phyloP scores from a whole-genome alignment of 2,329 filamentous ascomycete species.

The Aspergillaceae sp. region DNA sequence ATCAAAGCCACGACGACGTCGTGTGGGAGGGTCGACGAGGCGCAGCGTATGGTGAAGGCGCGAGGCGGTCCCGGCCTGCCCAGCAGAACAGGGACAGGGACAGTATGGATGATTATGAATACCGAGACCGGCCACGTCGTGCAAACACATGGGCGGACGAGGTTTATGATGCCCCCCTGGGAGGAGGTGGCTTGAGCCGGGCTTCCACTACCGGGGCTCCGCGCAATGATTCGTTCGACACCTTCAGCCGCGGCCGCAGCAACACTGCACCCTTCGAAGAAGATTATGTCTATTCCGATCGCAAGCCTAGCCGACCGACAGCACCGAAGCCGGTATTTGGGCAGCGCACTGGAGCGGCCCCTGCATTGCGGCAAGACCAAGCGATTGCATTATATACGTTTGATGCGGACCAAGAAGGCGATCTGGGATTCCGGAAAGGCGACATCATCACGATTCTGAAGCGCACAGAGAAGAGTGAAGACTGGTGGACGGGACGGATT shows the following conservation, averaged over 20 bases:
- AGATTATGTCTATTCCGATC: slow-evolving; percentile 49
- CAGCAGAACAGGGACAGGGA: slow-evolving; percentile 25
- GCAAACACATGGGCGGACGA: slow-evolving; percentile 44
- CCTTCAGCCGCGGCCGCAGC: slow-evolving; percentile 26
- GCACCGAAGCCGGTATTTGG: slow-evolving; percentile 83
- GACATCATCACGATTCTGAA: slow-evolving; percentile 93
- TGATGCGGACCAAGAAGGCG: slow-evolving; percentile 84
- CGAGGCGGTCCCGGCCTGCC: slow-evolving; percentile 48
- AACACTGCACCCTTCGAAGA: slow-evolving; percentile 34
- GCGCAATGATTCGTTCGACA: slow-evolving; percentile 7
- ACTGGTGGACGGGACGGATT: slow-evolving; percentile 96
- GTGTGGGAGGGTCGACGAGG: slow-evolving; percentile 73
- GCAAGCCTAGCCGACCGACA: slow-evolving; percentile 66
- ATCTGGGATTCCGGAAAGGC: slow-evolving; percentile 93
- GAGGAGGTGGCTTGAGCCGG: slow-evolving; percentile 22
- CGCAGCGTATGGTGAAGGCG: slow-evolving; percentile 60
- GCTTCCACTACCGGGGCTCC: slow-evolving; percentile 28
- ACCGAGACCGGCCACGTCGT: slow-evolving; percentile 43
- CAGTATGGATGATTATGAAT: slow-evolving; percentile 45
- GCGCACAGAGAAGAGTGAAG: slow-evolving; percentile 84
- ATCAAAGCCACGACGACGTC: slow-evolving; percentile 70
- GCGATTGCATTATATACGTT: slow-evolving; percentile 89
- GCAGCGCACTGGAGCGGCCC: slow-evolving; percentile 35
- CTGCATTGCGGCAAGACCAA: slow-evolving; percentile 54
- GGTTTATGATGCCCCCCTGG: slow-evolving; percentile 36